Base-by-base conservation (phyloP, 768 basidiomycete species). In the Termitomyces sp. region DNA sequence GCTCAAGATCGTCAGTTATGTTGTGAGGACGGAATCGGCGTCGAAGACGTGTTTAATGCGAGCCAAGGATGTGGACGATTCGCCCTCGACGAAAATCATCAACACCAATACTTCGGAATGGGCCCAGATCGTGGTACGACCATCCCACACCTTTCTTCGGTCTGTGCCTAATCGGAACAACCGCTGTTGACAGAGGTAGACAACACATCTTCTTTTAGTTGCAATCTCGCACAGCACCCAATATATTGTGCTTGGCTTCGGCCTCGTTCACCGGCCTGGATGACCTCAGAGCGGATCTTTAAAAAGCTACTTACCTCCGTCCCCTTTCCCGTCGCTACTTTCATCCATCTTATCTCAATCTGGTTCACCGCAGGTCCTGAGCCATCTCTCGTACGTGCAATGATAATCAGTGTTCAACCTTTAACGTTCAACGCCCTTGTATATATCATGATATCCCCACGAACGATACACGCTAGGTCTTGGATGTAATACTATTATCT, bases 21-120 rank as follows among this genome's bases (percentile, higher is more conserved):
- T 71, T n/a, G 65, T 79, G 9, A 62, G 64, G 44, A 79, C 79
- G 7, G 70, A 72, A 19, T 76, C 74, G 8, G 63, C 63, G 14
- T 67, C 70, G 5, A 68, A 66, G 45, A 79, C 79, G 8, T 80
- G 79, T 56, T 70, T 78, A 45, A 77, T 79, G 78, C 68, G 71
- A 10, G 78, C 78, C 6, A 67, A 76, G 28, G 76, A 77, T 49
- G 35, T 58, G 16, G 60, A 61, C 40, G 43, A 61, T 27, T 30
- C 72, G 72, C 55, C 84, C 23, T 45, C 17, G 19, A 28, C 56
- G 17, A 42, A 9, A 40, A 52, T 34, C 4, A 17, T 51, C 8
- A 34, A 25, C 28, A 5, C 34, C 11, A 25, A 25, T 6, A 60
- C 23, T 32, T 34, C 34, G 2, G 49, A 46, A 5, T 11, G 35